phyloP scores from a whole-genome alignment of 2,329 filamentous ascomycete genomes.

The Scedosporium apiospermum region DNA sequence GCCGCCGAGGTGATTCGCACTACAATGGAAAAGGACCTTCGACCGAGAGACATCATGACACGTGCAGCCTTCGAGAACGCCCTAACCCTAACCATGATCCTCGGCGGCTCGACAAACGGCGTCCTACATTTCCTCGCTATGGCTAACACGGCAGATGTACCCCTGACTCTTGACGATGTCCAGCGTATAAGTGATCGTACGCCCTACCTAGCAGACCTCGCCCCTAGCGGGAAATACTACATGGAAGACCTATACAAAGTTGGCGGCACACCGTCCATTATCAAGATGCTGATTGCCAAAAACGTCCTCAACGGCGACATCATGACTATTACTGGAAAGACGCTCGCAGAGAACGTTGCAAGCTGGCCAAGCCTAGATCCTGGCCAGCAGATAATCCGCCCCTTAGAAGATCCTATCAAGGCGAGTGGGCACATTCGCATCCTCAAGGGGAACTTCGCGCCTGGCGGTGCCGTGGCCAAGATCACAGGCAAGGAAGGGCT shows the following conservation, averaged over 20 bases:
- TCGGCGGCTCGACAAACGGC: slow-evolving; percentile 82
- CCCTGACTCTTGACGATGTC: slow-evolving; percentile 71
- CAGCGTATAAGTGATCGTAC: slow-evolving; percentile 73
- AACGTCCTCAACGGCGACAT: slow-evolving; percentile 68
- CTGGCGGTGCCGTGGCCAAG: slow-evolving; percentile 84
- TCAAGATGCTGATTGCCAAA: slow-evolving; percentile 74
- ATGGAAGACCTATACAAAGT: slow-evolving; percentile 85
- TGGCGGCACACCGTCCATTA: slow-evolving; percentile 74
- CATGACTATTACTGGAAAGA: slow-evolving; percentile 75
- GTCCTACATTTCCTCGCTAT: slow-evolving; percentile 86
- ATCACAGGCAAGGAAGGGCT: slow-evolving; percentile 94
- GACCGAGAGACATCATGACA: slow-evolving; percentile 70
- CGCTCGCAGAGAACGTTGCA: slow-evolving; percentile 71
- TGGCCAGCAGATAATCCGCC: slow-evolving; percentile 74
- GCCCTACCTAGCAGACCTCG: slow-evolving; percentile 77
- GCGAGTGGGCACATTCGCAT: slow-evolving; percentile 80
- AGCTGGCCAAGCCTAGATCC: slow-evolving; percentile 68
- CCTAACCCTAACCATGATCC: slow-evolving; percentile 78
- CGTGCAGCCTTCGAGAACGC: slow-evolving; percentile 80
- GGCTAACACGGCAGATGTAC: slow-evolving; percentile 73
- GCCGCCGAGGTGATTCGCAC: slow-evolving; percentile 67
- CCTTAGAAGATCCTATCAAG: slow-evolving; percentile 66
- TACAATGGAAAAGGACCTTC: slow-evolving; percentile 76
- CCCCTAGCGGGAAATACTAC: slow-evolving; percentile 73
- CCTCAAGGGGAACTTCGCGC: slow-evolving; percentile 77